Percentiles rank a stretch among this genome's conserved stretches.
Conservation (phyloP, 306 rosid genomes). For the Cicer arietinum region DNA sequence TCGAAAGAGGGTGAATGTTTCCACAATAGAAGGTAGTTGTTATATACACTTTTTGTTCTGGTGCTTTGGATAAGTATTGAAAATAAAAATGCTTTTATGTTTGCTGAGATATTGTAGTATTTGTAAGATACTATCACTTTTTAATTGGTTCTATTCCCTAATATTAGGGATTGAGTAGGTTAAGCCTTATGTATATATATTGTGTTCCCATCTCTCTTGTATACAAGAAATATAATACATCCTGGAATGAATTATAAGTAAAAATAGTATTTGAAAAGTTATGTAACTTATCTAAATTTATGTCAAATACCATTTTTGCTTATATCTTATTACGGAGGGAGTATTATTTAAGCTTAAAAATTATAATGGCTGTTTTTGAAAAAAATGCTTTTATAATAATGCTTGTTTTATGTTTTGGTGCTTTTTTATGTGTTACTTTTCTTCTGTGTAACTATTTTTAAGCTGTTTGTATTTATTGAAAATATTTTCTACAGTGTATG, state of each 20-base stretch:
- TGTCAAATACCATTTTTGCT: too few species aligned
- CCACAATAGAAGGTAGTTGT: slow-evolving; percentile 49
- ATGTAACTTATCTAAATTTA: too few species aligned
- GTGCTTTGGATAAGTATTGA: neutral
- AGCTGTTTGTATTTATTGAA: neutral
- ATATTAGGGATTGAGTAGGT: neutral
- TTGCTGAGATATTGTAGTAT: neutral
- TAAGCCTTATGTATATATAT: neutral
- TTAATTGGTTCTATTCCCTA: neutral
- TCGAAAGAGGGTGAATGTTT: slow-evolving; percentile 25
- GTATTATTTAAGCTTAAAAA: too few species aligned
- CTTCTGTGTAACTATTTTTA: neutral
- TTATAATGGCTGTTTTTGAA: too few species aligned
- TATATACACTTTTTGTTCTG: neutral
- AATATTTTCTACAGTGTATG: neutral
- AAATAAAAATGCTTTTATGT: neutral
- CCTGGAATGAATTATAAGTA: too few species aligned
- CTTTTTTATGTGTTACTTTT: neutral
- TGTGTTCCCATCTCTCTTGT: neutral
- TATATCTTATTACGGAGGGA: too few species aligned
- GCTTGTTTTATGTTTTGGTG: neutral
- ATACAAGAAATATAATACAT: neutral
- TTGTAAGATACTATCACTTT: neutral
- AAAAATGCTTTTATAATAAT: neutral
- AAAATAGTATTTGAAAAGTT: too few species aligned